A percentile compares a stretch with the other conserved stretches of the same genome.
Evolutionary conservation across 495 filamentous ascomycete species (phyloP).

Genomic region (Cairneyella variabilis): DNA sequence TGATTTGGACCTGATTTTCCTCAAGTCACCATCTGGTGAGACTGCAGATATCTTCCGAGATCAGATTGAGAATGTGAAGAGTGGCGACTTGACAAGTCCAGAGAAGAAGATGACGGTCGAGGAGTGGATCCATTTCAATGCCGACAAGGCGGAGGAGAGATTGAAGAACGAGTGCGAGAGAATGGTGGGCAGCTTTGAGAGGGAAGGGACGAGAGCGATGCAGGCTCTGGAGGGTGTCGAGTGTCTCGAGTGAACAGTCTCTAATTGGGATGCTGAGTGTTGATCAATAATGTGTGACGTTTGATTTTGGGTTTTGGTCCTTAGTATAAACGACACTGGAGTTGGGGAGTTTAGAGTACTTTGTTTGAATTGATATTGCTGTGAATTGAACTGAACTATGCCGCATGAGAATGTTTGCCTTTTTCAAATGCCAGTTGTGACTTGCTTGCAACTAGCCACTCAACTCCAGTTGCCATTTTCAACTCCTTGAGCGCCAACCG

Average conservation of each 20-base stretch:
- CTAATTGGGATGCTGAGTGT: not conserved
- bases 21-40: slow-evolving; percentile 17
- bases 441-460: not conserved
- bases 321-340: not conserved
- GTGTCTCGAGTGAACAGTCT: slow-evolving; percentile 17
- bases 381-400: not conserved
- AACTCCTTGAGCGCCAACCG: no score
- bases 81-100: slow-evolving; percentile 58
- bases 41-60: slow-evolving; percentile 12
- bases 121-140: slow-evolving; percentile 85
- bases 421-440: no score
- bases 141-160: slow-evolving; percentile 70
- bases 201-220: slow-evolving; percentile 74
- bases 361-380: not conserved
- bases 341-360: not conserved
- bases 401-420: no score
- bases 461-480: not conserved
- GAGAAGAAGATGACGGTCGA: slow-evolving; percentile 91
- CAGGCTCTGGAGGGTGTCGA: slow-evolving; percentile 68
- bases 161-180: slow-evolving; percentile 77
- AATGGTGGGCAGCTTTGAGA: slow-evolving; percentile 76
- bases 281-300: not conserved
- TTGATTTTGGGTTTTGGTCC: not conserved
- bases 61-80: slow-evolving; percentile 41
- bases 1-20: slow-evolving; percentile 66